These are phyloP conservation scores for Carallia brachiata DNA, from an alignment of 345 rosid species.

Conservation along the genomic window DNA sequence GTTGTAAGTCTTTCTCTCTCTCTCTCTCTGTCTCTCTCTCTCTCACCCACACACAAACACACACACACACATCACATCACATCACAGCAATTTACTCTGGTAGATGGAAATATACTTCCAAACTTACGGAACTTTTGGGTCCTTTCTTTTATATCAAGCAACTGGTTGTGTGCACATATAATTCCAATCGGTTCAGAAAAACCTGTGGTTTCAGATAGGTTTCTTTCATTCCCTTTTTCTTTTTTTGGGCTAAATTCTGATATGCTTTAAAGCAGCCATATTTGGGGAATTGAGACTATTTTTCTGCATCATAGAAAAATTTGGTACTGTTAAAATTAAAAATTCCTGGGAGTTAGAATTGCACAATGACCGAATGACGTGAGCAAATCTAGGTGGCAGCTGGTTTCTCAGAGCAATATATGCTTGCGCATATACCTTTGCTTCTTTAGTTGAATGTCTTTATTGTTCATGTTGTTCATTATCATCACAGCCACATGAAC, in stretches of 20 bases:
- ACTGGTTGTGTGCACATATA: background rate
- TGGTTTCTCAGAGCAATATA: too few relatives aligned
- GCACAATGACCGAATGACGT: background rate
- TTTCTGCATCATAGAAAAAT: background rate
- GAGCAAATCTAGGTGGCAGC: too few relatives aligned
- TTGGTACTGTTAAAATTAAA: background rate
- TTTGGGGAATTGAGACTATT: background rate
- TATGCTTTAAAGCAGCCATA: background rate
- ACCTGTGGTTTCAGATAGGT: background rate
- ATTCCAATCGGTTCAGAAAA: conserved; percentile 6
- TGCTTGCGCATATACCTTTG: too few relatives aligned
- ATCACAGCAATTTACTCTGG: too few relatives aligned
- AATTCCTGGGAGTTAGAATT: background rate
- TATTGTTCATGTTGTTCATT: too few relatives aligned
- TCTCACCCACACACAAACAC: too few relatives aligned
- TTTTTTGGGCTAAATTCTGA: background rate
- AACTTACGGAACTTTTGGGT: too few relatives aligned
- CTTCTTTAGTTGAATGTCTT: too few relatives aligned
- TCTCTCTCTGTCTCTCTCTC: background rate
- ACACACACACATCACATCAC: too few relatives aligned
- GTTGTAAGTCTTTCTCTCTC: conserved; percentile 52
- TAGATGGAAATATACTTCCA: too few relatives aligned
- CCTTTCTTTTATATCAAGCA: background rate
- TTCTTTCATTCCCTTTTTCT: background rate
- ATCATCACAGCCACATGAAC: too few relatives aligned